A percentile compares a stretch with the other conserved stretches of the same genome.
These are phyloP conservation scores for Metarhizium humberi DNA, from an alignment of 2,329 filamentous ascomycete species.

Conservation along the genomic window DNA sequence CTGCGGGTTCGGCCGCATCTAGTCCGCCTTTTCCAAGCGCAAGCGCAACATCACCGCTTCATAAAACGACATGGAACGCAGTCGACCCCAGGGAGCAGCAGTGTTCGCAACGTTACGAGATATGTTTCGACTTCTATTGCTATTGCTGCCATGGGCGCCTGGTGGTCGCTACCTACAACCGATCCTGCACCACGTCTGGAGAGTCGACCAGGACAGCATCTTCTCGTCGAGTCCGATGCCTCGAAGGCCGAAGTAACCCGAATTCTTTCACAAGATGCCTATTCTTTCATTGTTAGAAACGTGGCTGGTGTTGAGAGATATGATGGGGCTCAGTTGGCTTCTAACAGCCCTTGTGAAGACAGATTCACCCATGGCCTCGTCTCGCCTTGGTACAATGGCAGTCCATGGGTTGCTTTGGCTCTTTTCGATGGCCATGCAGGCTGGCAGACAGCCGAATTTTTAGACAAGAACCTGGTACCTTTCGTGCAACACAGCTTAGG, in stretches of 20 bases:
- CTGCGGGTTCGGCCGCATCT: too few species aligned
- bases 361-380: background rate
- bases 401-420: slow-evolving; percentile 22
- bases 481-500: background rate
- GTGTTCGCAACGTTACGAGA: background rate
- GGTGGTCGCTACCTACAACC: background rate
- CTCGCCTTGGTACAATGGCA: slow-evolving; percentile 4
- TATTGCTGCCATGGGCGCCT: background rate
- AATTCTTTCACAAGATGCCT: background rate
- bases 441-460: slow-evolving; percentile 23
- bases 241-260: background rate
- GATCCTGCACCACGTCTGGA: background rate
- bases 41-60: too few species aligned
- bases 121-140: background rate
- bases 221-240: background rate
- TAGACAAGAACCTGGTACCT: slow-evolving; percentile 20
- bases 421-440: slow-evolving; percentile 27
- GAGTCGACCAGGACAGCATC: background rate
- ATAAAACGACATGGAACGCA: too few species aligned
- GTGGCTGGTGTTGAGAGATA: background rate
- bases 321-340: background rate
- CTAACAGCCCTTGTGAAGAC: background rate
- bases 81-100: too few species aligned
- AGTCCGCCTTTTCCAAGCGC: too few species aligned
- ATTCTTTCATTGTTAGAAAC: background rate